These are phyloP conservation scores for Coelastrella sp. DNA, from an alignment of 139 green algal genomes.

Conservation along the genomic window DNA sequence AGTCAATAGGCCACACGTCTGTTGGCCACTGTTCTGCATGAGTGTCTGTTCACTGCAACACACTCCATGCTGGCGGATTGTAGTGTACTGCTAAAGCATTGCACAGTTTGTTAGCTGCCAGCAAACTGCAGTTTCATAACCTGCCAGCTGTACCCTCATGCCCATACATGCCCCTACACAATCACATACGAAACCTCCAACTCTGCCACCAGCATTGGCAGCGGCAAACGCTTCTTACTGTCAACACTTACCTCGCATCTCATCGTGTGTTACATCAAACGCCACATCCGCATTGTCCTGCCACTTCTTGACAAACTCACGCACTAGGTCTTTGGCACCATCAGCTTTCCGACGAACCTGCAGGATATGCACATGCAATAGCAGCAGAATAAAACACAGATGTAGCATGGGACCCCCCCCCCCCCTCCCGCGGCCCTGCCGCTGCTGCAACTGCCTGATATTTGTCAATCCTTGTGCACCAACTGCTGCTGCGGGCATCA, in stretches of 20 bases:
- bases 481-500: too few species aligned
- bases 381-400: background rate
- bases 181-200: background rate
- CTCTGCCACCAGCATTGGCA: background rate
- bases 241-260: conserved; percentile 52
- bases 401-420: too few species aligned
- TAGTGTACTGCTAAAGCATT: too few species aligned
- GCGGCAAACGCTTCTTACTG: too few species aligned
- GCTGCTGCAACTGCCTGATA: background rate
- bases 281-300: conserved; percentile 54
- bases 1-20: too few species aligned
- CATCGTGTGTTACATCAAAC: conserved; percentile 50
- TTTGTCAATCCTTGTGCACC: background rate
- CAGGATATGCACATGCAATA: background rate
- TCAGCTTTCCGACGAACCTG: conserved; percentile 70
- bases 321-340: conserved; percentile 65
- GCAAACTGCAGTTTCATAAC: too few species aligned
- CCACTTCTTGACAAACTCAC: conserved; percentile 66
- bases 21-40: too few species aligned
- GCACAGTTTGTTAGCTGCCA: too few species aligned
- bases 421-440: background rate
- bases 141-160: too few species aligned
- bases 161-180: background rate
- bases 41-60: too few species aligned
- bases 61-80: too few species aligned